These are phyloP conservation scores for Aspergillus sp. DNA, from an alignment of 2,329 filamentous ascomycete species.

Conservation along the genomic window DNA sequence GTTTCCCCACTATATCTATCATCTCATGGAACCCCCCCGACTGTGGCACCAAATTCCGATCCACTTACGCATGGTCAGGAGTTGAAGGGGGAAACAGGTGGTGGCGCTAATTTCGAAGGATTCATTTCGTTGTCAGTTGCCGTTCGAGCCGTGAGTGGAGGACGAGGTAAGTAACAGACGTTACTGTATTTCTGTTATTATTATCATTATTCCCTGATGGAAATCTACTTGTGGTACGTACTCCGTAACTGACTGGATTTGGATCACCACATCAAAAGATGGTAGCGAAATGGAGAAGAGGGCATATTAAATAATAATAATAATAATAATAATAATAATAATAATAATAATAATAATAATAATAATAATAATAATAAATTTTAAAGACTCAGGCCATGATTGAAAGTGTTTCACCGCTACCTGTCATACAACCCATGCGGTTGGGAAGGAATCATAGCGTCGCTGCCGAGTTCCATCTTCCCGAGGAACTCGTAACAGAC, in stretches of 20 bases:
- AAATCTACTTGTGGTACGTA: background rate
- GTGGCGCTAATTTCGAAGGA: conserved; percentile 3
- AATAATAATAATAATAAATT: no score
- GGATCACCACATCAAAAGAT: background rate
- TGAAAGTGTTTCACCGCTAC: conserved; percentile 6
- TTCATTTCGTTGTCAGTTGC: conserved; percentile 4
- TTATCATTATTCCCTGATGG: background rate
- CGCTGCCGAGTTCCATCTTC: background rate
- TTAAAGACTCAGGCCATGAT: background rate
- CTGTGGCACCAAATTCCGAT: conserved; percentile 10
- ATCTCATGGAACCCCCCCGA: conserved; percentile 11
- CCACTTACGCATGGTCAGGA: conserved; percentile 14
- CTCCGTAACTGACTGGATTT: background rate
- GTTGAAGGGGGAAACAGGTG: conserved; percentile 7
- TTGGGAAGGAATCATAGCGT: conserved; percentile 3
- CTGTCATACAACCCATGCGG: conserved; percentile 1
- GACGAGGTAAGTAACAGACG: background rate
- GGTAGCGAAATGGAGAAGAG: background rate
- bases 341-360: no score
- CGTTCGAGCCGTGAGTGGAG: background rate
- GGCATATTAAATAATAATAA: background rate
- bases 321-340: no score
- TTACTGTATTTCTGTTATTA: background rate
- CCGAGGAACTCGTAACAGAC: background rate
- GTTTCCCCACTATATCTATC: conserved; percentile 15